Base-by-base conservation (phyloP, 176 grass and related monocot species). In the Bonia amplexicaulis region DNA sequence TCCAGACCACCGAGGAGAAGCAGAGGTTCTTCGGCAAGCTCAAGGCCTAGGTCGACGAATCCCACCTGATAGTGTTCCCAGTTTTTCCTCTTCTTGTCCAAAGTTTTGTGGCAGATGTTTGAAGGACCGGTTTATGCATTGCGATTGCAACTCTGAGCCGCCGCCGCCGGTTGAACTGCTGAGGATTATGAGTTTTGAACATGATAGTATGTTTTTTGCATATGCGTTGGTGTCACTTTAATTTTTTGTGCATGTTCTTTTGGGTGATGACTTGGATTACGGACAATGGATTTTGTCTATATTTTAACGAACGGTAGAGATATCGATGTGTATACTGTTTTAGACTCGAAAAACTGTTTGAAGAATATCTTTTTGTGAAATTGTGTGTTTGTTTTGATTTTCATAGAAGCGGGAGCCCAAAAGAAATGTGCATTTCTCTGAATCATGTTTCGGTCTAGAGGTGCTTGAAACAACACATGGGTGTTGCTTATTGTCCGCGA, bases 1-100 rank as follows among this genome's bases (percentile, higher is more conserved):
- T 98, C 93, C 96, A 95, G 89, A 95, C 96, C 22, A 98, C 96
- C 0, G 79, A 95, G 0, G 96, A 98, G 89, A 98, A 98, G 80
- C 89, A 95, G 87, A 95, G 75, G 84, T 90, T 85, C 87, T 98
- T 71, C 3, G 93, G 96, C 69, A 86, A 70, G 79, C 47, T 90
- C 73, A 94, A 94, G 87, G 85, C 87, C 17, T 89, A 82, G 86
- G 72, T 20, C 54, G 17, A 6, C 11, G 2, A 57, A 80, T 26
- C 26, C 66, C 62, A 35, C 69, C 84, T 19, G 4, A 27, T 74
- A 80, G 74, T 47, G 25, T 83, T 69, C 14, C 57, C 52, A 20
- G 11, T 82, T 72, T 25, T 79, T 60, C 2, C 68, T 79, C 25
- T 31, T 31, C 60, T 15, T 31, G n/a, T 25, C 46, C 58, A 0